These are phyloP conservation scores for Cucurbita pepo DNA, from an alignment of 306 rosid species.

Conservation along the genomic window DNA sequence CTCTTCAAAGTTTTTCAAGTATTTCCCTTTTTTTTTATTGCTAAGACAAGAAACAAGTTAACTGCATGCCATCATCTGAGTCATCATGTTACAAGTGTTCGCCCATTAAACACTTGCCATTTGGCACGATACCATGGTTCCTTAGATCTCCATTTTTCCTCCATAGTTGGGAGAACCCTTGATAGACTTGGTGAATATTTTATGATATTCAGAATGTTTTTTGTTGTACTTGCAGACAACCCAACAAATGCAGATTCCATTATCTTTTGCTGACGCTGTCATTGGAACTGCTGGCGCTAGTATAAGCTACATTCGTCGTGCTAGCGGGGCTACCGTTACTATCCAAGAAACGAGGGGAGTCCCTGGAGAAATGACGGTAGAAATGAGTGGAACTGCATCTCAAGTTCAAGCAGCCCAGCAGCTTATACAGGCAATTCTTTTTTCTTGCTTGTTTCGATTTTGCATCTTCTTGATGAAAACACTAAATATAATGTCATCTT, in stretches of 20 bases:
- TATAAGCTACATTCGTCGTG: constrained; percentile 91
- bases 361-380: constrained; percentile 99
- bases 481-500: neutral
- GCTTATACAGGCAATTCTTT: constrained; percentile 63
- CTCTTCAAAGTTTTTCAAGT: neutral
- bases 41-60: neutral
- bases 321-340: constrained; percentile 90
- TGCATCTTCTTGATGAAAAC: constrained; percentile 1
- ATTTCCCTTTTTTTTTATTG: neutral
- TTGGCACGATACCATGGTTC: neutral
- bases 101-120: neutral
- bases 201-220: neutral
- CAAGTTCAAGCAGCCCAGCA: constrained; percentile 96
- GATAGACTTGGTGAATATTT: neutral
- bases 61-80: neutral
- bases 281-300: constrained; percentile 91
- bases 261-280: constrained; percentile 89
- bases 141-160: neutral
- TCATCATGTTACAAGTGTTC: neutral
- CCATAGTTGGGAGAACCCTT: neutral
- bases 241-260: constrained; percentile 90
- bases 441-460: constrained; percentile 4
- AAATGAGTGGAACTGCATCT: constrained; percentile 86
- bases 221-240: constrained; percentile 48
- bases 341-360: constrained; percentile 95